Evolutionary conservation across 352 stramenopile species (phyloP), one percentile per base, ranked within the genome.

Genomic region (Phytophthora cryptogea): DNA sequence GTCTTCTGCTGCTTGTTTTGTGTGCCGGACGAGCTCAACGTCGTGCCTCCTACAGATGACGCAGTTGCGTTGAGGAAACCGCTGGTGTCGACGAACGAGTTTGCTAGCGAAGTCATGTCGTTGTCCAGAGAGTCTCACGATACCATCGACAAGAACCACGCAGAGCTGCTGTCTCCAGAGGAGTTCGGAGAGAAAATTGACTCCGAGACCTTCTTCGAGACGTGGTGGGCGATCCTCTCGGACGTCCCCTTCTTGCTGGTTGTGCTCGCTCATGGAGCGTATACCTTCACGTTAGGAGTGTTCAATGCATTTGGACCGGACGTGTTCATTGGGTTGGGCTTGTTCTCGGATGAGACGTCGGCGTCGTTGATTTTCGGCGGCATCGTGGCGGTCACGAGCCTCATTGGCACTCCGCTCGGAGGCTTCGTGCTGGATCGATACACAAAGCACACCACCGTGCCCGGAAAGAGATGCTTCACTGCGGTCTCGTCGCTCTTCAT

Each of bases 301-400:
- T 75, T 97, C 20, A 86, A 79, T 57, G 70, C 74, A 36, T 97
- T 96, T 54, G 76, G 79, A 3, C 80, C 80, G 5, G 65, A 81
- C n/a, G 79, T 97, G 46, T 65, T 97, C 31, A 81, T 95, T 27
- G 80, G 83, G 6, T 46, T 97, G 26, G 86, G 86, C 11, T 69
- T 94, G 17, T 92, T 94, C 49, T 65, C 76, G 8, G 72, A 71
- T 9, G 84, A 97, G 43, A 85, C 70, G 1, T 65, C 64, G 17
- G 88, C 86, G 3, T 85, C 83, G 13, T 59, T 90, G 16, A 73
- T 90, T 14, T 97, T 97, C 68, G 89, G 89, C 0, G 70, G 69
- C 2, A 66, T 84, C 30, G 68, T 86, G 28, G 76, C 76, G 28
- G 59, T 82, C 5, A 84, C 72, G 8, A 90, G 89, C 41, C 76